Percentiles rank a stretch among this genome's conserved stretches.
These are phyloP conservation scores for Solanum megistacrolobum DNA, from an alignment of 257 asterid species.

Conservation along the genomic window DNA sequence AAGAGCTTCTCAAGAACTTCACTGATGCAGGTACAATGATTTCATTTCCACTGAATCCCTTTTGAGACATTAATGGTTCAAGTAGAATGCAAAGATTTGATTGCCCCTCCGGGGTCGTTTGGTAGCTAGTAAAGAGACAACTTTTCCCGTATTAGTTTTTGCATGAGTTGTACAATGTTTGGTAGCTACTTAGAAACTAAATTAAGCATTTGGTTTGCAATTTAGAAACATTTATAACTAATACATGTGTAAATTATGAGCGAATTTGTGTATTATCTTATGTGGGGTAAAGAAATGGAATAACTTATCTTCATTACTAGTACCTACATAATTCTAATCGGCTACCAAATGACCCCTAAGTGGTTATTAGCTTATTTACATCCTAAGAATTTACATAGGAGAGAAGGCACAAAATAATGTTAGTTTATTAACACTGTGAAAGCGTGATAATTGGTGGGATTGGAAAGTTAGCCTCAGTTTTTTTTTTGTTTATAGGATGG, in stretches of 20 bases:
- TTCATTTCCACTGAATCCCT: background rate
- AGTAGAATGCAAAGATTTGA: background rate
- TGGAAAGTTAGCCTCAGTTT: background rate
- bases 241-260: background rate
- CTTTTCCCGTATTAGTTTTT: background rate
- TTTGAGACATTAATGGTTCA: background rate
- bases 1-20: slow-evolving; percentile 54
- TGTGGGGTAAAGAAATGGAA: background rate
- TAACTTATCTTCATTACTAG: background rate
- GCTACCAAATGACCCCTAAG: background rate
- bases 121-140: background rate
- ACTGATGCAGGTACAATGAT: slow-evolving; percentile 40
- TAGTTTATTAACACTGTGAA: background rate
- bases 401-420: background rate
- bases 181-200: background rate
- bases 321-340: background rate
- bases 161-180: background rate
- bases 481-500: background rate
- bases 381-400: background rate
- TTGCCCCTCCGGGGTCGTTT: background rate
- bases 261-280: background rate
- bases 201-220: background rate
- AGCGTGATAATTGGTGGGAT: background rate
- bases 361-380: background rate
- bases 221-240: background rate